Evolutionary conservation across 352 stramenopile species (phyloP), one percentile per base, ranked within the genome.

Genomic region (Phytophthora palmivora): DNA sequence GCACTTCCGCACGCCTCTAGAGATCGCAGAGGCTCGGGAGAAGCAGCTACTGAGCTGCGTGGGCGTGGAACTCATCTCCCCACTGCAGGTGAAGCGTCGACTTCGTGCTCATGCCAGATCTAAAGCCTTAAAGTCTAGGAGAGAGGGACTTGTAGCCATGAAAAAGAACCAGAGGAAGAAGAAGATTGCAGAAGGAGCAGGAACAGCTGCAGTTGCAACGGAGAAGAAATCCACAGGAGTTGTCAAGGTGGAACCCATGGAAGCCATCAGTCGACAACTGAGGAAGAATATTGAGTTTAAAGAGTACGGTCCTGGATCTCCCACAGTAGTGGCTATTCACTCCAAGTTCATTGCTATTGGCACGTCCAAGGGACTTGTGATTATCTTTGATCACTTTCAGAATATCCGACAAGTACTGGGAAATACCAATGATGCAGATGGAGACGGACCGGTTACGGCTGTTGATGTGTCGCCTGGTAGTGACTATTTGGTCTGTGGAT

Each of bases 361-460:
- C 32, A 98, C 94, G 39, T 98, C 97, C 68, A 91, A 93, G 50
- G 95, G 96, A 2, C 75, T 97, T 8, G 88, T 99, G 45, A 85
- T 98, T 41, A 92, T 98, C 32, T 99, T 98, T 69, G 97, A 99
- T 70, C 91, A 98, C 63, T 98, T 98, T 70, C 94, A 99, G 74
- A 96, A 97, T 32, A 92, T 94, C 47, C 82, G 85, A 37, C 87
- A 97, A 77, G 88, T 96, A 34, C 74, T 98, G 12, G 85, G 92
- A 10, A 96, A 92, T 63, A 89, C 85, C 14, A 90, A 74, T 15
- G 82, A 94, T 43, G 76, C 79, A 3, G 78, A 92, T 54, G 79
- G 70, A 55, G 84, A 92, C 49, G 87, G 87, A 41, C 73, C 87
- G 0, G 89, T 96, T 28, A 97, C 87, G 6, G 89, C 89, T 1